phyloP scores from a whole-genome alignment of 2,329 filamentous ascomycete genomes.

The Hymenoscyphus salicellus region DNA sequence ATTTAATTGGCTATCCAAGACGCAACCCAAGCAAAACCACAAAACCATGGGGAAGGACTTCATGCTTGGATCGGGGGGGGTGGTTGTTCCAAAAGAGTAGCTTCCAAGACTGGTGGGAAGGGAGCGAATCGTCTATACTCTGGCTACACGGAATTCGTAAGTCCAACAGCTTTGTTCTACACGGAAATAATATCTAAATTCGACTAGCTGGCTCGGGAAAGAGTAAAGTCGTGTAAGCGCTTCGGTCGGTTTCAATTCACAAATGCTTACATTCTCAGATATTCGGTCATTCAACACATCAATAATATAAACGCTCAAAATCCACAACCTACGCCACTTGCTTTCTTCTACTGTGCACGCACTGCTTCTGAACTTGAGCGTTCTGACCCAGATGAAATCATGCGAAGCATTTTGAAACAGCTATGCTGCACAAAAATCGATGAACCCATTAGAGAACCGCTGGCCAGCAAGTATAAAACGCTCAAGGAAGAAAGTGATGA shows the following conservation, averaged over 20 bases:
- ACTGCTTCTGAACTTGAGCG: constrained; percentile 28
- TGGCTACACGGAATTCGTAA: constrained; percentile 37
- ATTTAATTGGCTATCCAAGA: constrained; percentile 14
- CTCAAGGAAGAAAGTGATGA: background rate
- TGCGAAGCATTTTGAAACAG: constrained; percentile 29
- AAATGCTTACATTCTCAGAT: background rate
- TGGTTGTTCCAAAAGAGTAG: constrained; percentile 26
- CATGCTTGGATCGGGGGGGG: constrained; percentile 23
- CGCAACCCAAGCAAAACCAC: constrained; percentile 9
- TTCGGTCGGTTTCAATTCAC: background rate
- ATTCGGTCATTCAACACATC: constrained; percentile 10
- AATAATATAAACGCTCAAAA: background rate
- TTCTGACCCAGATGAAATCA: constrained; percentile 22
- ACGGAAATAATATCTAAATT: background rate
- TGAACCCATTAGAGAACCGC: constrained; percentile 3
- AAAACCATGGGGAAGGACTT: constrained; percentile 16
- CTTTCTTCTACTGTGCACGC: constrained; percentile 34
- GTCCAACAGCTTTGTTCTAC: background rate
- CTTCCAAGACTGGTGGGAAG: constrained; percentile 33
- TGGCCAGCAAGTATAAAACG: background rate
- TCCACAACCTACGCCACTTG: constrained; percentile 4
- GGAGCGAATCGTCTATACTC: constrained; percentile 35
- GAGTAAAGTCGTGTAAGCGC: constrained; percentile 31
- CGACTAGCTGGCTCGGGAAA: constrained; percentile 33
- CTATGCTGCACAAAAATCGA: constrained; percentile 14